Evolutionary conservation across 1,284 basidiomycete species (phyloP), one percentile per base, ranked within the genome.

Genomic region (Trichosporon asahii): DNA sequence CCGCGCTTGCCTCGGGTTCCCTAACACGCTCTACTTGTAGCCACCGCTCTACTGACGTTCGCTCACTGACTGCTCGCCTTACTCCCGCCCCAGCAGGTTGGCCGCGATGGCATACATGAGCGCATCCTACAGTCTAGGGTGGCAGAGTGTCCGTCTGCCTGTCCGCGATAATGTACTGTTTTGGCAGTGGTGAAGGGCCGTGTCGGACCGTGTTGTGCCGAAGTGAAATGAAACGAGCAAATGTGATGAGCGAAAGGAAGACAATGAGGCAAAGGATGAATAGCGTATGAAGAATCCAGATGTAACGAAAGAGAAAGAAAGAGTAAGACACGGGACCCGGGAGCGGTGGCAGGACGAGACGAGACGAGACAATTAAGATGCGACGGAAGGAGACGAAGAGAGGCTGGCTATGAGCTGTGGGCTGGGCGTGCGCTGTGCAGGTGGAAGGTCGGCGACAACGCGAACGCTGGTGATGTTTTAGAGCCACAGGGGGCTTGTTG

Each of bases 401-500:
- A 18, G 63, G 33, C 33, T 18, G 35, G 31, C 31, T 21, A 37
- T 18, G 33, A 37, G 35, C 35, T 37, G 35, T 44, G 40, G 40
- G 40, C 40, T 44, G 40, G 5, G 40, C 18, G 40, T 12, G 40
- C 40, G 40, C 40, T 44, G 40, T n/a, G 15, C 15, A 15, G 15
- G 40, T n/a, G 18, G 40, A n/a, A 14, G 40, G 15, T n/a, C 15
- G 64, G 21, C 64, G 25, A 27, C 64, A 44, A 6, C 12, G 35
- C 11, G 14, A 21, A n/a, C 63, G 18, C 31, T 7, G 35, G 37
- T 37, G 37, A 25, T 64, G 63, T 49, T 40, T 29, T 66, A 40
- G 66, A 55, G 53, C 55, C 66, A 27, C 55, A 35, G 66, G 66
- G 53, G 29, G 44, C 25, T 64, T 37, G 35, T 31, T 66, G 66